Conservation (phyloP, 2,329 filamentous ascomycete genomes). For the Esteya vermicola region DNA sequence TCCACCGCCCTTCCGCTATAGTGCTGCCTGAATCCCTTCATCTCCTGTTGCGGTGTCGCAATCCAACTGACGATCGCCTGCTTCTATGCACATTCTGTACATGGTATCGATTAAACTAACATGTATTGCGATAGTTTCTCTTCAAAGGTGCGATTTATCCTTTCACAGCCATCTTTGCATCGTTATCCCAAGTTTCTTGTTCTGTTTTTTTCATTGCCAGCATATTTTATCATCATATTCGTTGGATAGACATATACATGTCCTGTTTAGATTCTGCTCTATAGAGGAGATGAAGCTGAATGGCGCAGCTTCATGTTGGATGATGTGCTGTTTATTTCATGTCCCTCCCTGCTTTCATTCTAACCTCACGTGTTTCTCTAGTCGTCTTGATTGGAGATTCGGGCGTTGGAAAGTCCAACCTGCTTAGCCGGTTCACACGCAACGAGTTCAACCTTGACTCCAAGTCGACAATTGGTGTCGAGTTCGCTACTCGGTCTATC, state of each 20-base stretch:
- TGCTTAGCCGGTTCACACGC: constrained; percentile 96
- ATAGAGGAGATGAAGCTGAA: too few species aligned
- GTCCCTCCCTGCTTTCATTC: constrained; percentile 8
- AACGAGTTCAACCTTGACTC: constrained; percentile 99
- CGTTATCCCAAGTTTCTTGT: too few species aligned
- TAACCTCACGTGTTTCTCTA: constrained; percentile 24
- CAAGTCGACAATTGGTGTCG: constrained; percentile 98
- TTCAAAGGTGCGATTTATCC: constrained; percentile 69
- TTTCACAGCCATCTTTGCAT: neutral
- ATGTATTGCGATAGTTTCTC: constrained; percentile 55
- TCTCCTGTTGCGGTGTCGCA: constrained; percentile 6
- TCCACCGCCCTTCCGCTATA: constrained; percentile 3
- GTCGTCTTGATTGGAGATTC: constrained; percentile 99
- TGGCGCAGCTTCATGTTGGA: too few species aligned
- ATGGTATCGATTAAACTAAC: constrained; percentile 7
- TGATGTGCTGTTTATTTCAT: neutral
- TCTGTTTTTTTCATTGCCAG: too few species aligned
- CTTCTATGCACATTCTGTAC: constrained; percentile 4
- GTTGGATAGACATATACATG: neutral
- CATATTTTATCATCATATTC: neutral
- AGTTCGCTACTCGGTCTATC: constrained; percentile 96
- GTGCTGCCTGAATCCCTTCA: neutral
- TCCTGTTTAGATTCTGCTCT: neutral
- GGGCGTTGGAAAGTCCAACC: constrained; percentile 98
- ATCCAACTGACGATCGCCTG: too few species aligned